Base-by-base conservation (phyloP, 23 red algal genomes). In the Gracilariopsis chorda region DNA sequence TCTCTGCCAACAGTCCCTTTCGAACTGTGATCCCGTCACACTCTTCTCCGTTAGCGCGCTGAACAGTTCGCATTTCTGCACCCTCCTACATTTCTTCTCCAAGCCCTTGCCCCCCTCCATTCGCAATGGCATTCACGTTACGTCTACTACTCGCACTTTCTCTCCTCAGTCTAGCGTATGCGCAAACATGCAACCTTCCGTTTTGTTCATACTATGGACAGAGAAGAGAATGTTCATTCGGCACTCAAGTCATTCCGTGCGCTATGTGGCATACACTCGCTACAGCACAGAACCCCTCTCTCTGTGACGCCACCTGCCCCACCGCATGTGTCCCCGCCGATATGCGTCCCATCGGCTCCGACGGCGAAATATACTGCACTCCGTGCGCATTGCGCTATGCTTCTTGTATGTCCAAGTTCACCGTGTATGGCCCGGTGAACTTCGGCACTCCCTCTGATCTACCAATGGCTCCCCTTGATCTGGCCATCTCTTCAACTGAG, bases 361-460 rank as follows among this genome's bases (percentile, higher is more conserved):
- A 80, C 43, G 76, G 76, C 48, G 39, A 59, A 2, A 34, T 53
- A 2, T 80, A 57, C 35, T 80, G 76, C 76, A 80, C 48, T 10
- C 4, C 42, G 23, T 80, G 76, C 23, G 76, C 52, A 6, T 24
- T 80, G 76, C 76, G 48, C 6, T 57, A 43, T 28, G 76, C 76
- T 0, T 57, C 48, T n/a, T 80, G 76, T 27, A 28, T 53, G 5
- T 53, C 48, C 39, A 32, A 45, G 23, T 80, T 80, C 48, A 28
- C 23, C 48, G 48, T 80, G 48, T 80, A 30, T 43, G 76, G 76
- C n/a, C 76, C 76, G 5, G 30, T 80, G 1, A 73, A 73, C 67
- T 73, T 73, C 17, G 67, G 67, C 17, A 7, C 40, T 17, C 67
- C 67, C 24, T 45, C 0, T 24, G 67, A 73, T 12, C 67, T 73